phyloP scores from a whole-genome alignment of 2,329 filamentous ascomycete genomes.

The Colletotrichum incanum region DNA sequence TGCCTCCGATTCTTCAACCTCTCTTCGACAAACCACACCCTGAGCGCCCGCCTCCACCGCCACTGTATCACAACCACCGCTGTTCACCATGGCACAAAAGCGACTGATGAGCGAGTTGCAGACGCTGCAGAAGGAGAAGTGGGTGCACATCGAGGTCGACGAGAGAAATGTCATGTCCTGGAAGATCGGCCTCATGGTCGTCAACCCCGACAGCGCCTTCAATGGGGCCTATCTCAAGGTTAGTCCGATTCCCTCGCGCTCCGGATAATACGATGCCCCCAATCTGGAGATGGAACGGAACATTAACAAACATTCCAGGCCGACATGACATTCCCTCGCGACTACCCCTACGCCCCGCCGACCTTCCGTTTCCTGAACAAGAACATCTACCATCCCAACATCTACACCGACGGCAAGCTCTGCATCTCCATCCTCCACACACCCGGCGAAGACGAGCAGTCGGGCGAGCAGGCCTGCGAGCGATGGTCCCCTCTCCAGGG shows the following conservation, averaged over 20 bases:
- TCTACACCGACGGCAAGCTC: constrained; percentile 90
- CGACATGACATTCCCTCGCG: constrained; percentile 87
- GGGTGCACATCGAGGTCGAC: constrained; percentile 91
- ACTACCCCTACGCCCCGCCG: constrained; percentile 92
- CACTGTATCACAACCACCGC: neutral
- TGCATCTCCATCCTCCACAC: constrained; percentile 98
- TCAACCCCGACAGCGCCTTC: constrained; percentile 93
- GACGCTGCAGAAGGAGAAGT: constrained; percentile 88
- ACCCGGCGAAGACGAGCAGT: constrained; percentile 93
- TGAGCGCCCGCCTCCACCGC: neutral
- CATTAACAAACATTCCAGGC: constrained; percentile 62
- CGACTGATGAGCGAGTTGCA: constrained; percentile 93
- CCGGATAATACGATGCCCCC: neutral
- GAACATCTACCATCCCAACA: constrained; percentile 91
- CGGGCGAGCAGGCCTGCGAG: constrained; percentile 90
- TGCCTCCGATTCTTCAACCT: neutral
- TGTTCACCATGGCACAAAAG: constrained; percentile 69
- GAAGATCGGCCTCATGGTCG: constrained; percentile 90
- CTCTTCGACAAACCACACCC: neutral
- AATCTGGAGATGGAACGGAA: neutral
- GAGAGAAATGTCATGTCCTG: constrained; percentile 90
- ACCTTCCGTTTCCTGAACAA: constrained; percentile 85
- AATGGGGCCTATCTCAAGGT: constrained; percentile 92
- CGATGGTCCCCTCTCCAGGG: constrained; percentile 96
- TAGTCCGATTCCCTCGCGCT: constrained; percentile 41